Evolutionary conservation across 345 rosid species (phyloP).

Genomic region (Microthlaspi erraticum): DNA sequence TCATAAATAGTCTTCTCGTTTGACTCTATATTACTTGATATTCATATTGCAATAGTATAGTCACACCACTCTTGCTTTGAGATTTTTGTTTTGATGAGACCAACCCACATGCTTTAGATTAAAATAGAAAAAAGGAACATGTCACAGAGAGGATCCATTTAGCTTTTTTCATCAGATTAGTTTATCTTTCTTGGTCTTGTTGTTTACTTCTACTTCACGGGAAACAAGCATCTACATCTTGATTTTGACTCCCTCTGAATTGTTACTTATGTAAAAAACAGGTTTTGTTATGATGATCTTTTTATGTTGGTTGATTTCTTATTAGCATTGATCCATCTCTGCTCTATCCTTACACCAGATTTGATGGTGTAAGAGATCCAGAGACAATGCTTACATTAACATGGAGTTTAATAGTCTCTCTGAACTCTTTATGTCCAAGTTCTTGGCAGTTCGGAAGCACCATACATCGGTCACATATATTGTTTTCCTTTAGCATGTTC

Average conservation of each 20-base stretch:
- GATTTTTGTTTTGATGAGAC: neutral
- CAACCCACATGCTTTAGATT: neutral
- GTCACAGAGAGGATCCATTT: neutral
- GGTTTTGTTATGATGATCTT: neutral
- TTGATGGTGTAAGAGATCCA: slow-evolving; percentile 32
- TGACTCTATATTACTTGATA: slow-evolving; percentile 7
- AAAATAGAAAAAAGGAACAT: neutral
- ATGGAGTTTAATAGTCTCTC: slow-evolving; percentile 56
- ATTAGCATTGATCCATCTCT: slow-evolving; percentile 32
- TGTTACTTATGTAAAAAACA: neutral
- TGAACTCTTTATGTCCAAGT: slow-evolving; percentile 44
- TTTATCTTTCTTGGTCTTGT: slow-evolving; percentile 14
- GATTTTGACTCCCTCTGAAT: neutral
- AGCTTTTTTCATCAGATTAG: neutral
- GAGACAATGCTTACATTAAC: slow-evolving; percentile 46
- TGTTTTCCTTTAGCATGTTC: slow-evolving; percentile 3
- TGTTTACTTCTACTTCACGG: slow-evolving; percentile 1
- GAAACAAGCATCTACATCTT: neutral
- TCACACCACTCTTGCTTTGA: slow-evolving; percentile 11
- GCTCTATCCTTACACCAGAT: slow-evolving; percentile 28
- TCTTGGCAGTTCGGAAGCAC: slow-evolving; percentile 57
- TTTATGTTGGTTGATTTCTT: neutral
- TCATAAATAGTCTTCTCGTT: neutral
- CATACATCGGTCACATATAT: slow-evolving; percentile 39
- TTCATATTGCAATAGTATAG: too few species aligned